Percentiles rank a stretch among this genome's conserved stretches.
These are phyloP conservation scores for Colletotrichum paranaense DNA, from an alignment of 2,329 filamentous ascomycete genomes.

Conservation along the genomic window DNA sequence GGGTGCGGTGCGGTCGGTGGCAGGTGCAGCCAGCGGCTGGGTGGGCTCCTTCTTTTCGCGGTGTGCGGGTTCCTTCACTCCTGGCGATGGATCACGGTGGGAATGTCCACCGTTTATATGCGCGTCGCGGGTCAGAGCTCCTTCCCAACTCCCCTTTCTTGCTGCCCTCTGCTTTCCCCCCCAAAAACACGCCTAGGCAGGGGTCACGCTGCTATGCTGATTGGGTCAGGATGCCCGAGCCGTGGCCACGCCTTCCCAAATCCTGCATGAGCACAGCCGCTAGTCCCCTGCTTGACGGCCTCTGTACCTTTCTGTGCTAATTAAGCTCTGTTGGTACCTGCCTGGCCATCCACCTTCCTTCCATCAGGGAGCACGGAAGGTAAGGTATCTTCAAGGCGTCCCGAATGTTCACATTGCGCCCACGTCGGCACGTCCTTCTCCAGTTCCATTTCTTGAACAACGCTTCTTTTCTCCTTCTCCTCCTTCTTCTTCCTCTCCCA, in stretches of 20 bases:
- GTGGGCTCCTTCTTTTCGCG: constrained; percentile 7
- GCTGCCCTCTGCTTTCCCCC: constrained; percentile 7
- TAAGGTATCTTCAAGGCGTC: neutral
- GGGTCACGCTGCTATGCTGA: constrained; percentile 26
- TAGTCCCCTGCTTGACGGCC: constrained; percentile 2
- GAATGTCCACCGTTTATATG: constrained; percentile 63
- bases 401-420: neutral
- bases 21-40: constrained; percentile 21
- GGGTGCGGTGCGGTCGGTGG: neutral
- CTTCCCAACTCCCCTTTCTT: constrained; percentile 28
- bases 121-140: constrained; percentile 45
- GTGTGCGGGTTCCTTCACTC: constrained; percentile 24
- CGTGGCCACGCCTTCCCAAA: constrained; percentile 28
- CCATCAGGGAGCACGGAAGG: neutral
- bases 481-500: neutral
- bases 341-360: neutral
- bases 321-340: neutral
- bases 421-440: neutral
- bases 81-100: constrained; percentile 44
- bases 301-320: constrained; percentile 1
- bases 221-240: constrained; percentile 17
- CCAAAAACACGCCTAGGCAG: constrained; percentile 13
- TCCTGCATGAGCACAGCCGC: constrained; percentile 24
- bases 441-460: no score
- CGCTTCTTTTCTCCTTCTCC: neutral